phyloP scores from a whole-genome alignment of 345 rosid species.

The Theobroma cacao region DNA sequence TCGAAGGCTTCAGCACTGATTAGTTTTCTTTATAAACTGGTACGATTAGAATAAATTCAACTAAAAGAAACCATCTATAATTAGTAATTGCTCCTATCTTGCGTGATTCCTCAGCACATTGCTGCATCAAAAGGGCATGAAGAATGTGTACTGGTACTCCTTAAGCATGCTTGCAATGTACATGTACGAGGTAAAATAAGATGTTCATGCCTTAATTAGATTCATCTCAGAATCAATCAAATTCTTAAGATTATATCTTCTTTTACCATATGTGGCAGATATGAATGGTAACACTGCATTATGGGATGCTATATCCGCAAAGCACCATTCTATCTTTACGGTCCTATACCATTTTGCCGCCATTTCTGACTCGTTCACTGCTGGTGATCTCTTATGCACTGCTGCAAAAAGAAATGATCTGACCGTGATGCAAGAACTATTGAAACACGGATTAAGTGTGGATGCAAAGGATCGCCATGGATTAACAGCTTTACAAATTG shows the following conservation, averaged over 20 bases:
- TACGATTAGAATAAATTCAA: background rate
- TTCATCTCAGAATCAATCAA: background rate
- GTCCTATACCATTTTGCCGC: conserved; percentile 60
- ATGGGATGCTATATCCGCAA: conserved; percentile 75
- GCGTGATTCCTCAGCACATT: conserved; percentile 55
- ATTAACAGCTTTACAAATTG: conserved; percentile 57
- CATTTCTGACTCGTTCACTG: conserved; percentile 53
- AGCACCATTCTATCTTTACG: conserved; percentile 56
- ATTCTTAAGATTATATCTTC: background rate
- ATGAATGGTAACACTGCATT: conserved; percentile 62
- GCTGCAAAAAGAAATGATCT: conserved; percentile 68
- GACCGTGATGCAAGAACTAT: conserved; percentile 50
- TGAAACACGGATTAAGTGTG: conserved; percentile 51
- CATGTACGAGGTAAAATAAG: conserved; percentile 53
- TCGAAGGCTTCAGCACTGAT: too few species aligned
- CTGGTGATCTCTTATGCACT: conserved; percentile 76
- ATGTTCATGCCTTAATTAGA: background rate
- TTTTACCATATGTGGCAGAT: conserved; percentile 37
- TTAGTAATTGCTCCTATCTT: background rate
- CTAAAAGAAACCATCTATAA: background rate
- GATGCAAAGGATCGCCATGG: conserved; percentile 64
- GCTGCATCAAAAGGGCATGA: conserved; percentile 88
- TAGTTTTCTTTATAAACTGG: background rate
- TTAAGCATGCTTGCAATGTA: conserved; percentile 75
- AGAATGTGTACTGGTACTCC: conserved; percentile 70